phyloP scores from a whole-genome alignment of 2,329 filamentous ascomycete species.

The Sporothrix mexicana region DNA sequence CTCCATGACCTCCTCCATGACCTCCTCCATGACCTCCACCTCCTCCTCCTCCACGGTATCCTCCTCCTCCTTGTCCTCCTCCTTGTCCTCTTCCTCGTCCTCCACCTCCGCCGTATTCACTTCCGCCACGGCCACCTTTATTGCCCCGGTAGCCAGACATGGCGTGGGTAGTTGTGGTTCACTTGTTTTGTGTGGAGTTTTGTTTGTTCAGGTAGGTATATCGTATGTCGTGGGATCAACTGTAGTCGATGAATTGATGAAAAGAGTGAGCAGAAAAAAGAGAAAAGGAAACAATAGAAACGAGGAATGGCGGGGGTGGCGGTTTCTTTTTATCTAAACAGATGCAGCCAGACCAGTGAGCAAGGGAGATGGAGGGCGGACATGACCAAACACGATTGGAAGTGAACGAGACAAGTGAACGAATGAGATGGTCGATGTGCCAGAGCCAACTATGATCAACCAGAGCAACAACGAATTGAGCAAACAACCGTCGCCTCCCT shows the following conservation, averaged over 20 bases:
- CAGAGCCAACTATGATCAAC: not conserved
- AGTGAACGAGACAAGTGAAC: not conserved
- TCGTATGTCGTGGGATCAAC: not conserved
- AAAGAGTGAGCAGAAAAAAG: not conserved
- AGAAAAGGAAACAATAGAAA: not conserved
- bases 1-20: not conserved
- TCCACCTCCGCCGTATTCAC: not conserved
- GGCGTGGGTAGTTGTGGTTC: too few relatives aligned
- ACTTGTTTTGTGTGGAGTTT: not conserved
- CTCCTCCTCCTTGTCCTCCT: not conserved
- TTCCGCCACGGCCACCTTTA: not conserved
- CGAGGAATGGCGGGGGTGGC: not conserved
- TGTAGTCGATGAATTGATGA: not conserved
- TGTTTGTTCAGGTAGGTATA: not conserved
- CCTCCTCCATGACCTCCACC: conserved; percentile 4
- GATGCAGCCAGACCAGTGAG: not conserved
- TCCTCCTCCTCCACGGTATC: conserved; percentile 5
- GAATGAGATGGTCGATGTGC: not conserved
- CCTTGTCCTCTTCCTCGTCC: not conserved
- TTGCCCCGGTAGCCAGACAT: not conserved
- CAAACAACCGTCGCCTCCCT: not conserved
- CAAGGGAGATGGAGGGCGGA: not conserved
- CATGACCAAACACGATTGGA: not conserved
- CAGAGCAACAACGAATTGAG: not conserved
- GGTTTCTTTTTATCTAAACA: not conserved